Evolutionary conservation across 305 asterid species (phyloP).

Genomic region (Ruellia speciosa): DNA sequence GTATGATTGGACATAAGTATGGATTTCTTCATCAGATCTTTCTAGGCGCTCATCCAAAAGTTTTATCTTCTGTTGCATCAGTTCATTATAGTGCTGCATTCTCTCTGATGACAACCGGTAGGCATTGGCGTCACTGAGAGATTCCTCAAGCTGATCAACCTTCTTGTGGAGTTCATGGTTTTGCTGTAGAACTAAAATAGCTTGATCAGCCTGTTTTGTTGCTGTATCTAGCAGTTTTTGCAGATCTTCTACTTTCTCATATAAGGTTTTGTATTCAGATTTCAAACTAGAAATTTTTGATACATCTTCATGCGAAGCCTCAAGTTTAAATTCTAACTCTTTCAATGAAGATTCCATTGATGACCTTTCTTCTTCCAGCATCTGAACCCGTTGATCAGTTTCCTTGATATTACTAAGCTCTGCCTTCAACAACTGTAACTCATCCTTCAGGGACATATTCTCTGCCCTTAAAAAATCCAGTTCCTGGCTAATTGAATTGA

Average conservation of each 20-base stretch:
- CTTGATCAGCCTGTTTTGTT: slow-evolving; percentile 74
- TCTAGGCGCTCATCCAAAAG: slow-evolving; percentile 75
- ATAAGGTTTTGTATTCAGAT: slow-evolving; percentile 57
- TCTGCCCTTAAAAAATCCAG: slow-evolving; percentile 53
- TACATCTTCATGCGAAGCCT: slow-evolving; percentile 66
- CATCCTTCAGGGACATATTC: slow-evolving; percentile 60
- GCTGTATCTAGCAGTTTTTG: slow-evolving; percentile 60
- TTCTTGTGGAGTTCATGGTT: slow-evolving; percentile 81
- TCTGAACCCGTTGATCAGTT: slow-evolving; percentile 58
- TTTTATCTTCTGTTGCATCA: slow-evolving; percentile 77
- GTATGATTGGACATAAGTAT: slow-evolving; percentile 59
- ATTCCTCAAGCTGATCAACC: slow-evolving; percentile 79
- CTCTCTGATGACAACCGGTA: slow-evolving; percentile 72
- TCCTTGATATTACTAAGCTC: slow-evolving; percentile 51
- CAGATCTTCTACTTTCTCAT: slow-evolving; percentile 67
- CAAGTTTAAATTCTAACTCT: slow-evolving; percentile 58
- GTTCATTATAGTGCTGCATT: slow-evolving; percentile 63
- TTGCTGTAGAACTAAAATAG: slow-evolving; percentile 65
- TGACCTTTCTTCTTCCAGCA: slow-evolving; percentile 65
- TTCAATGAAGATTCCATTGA: slow-evolving; percentile 54
- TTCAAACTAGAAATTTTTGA: slow-evolving; percentile 49
- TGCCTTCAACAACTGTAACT: slow-evolving; percentile 48
- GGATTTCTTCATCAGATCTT: slow-evolving; percentile 83
- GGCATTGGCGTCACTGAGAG: slow-evolving; percentile 65
- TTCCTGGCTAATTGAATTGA: slow-evolving; percentile 45